Percentiles rank a stretch among this genome's conserved stretches.
Conservation (phyloP, 768 basidiomycete genomes). For the Sarcomyxa edulis region DNA sequence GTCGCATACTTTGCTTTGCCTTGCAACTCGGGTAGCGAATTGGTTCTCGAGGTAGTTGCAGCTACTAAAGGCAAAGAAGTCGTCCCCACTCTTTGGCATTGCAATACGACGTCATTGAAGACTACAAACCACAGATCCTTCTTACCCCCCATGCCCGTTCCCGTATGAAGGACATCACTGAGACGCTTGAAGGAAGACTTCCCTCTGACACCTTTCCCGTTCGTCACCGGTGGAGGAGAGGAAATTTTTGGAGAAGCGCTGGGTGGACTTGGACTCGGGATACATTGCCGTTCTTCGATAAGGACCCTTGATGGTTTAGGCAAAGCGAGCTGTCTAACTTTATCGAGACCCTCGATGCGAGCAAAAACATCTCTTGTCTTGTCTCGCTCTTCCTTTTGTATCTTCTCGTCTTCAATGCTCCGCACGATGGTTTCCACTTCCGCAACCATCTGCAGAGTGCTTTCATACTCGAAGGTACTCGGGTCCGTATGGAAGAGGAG, state of each 20-base stretch:
- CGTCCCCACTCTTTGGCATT: constrained; percentile 86
- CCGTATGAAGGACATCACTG: constrained; percentile 76
- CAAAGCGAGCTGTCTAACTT: constrained; percentile 85
- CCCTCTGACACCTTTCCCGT: constrained; percentile 63
- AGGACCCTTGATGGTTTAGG: constrained; percentile 88
- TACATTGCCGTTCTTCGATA: constrained; percentile 69
- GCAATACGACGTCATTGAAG: constrained; percentile 92
- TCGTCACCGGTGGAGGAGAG: constrained; percentile 35
- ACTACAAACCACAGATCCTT: constrained; percentile 92
- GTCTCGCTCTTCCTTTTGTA: constrained; percentile 92
- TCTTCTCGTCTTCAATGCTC: constrained; percentile 97
- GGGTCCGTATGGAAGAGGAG: constrained; percentile 96
- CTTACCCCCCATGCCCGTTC: constrained; percentile 57
- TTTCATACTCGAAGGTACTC: constrained; percentile 95
- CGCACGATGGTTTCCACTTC: constrained; percentile 96
- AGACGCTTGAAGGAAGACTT: constrained; percentile 87
- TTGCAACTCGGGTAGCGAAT: constrained; percentile 77
- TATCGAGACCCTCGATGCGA: constrained; percentile 93
- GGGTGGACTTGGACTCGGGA: constrained; percentile 27
- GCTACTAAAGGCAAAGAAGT: constrained; percentile 79
- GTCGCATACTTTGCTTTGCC: constrained; percentile 84
- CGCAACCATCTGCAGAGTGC: constrained; percentile 92
- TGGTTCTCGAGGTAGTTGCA: constrained; percentile 61
- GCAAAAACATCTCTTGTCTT: constrained; percentile 94
- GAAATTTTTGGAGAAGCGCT: constrained; percentile 28